Evolutionary conservation across 2,329 filamentous ascomycete genomes (phyloP).

Genomic region (Colletotrichum tamarilloi): DNA sequence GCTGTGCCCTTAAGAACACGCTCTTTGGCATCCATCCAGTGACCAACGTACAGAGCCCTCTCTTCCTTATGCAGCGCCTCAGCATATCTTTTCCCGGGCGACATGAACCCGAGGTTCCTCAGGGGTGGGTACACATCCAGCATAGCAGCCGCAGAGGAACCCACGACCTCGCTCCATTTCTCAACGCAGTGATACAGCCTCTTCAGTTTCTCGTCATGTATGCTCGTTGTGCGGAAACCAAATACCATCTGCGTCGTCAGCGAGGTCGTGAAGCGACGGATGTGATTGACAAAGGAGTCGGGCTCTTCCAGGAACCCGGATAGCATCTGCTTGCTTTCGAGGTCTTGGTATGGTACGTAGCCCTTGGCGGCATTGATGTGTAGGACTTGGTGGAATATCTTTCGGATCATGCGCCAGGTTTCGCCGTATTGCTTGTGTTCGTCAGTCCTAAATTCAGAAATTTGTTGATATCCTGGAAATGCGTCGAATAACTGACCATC

Average conservation of each 20-base stretch:
- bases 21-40: constrained; percentile 35
- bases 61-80: constrained; percentile 45
- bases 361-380: constrained; percentile 48
- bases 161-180: constrained; percentile 48
- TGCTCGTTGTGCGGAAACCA: constrained; percentile 55
- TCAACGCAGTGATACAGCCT: constrained; percentile 55
- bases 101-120: constrained; percentile 24
- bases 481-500: constrained; percentile 5
- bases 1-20: constrained; percentile 27
- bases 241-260: constrained; percentile 63
- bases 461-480: neutral
- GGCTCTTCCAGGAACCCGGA: constrained; percentile 48
- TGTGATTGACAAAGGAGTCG: constrained; percentile 53
- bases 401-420: constrained; percentile 33
- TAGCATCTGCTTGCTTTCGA: constrained; percentile 61
- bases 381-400: constrained; percentile 50
- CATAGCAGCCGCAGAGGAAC: constrained; percentile 52
- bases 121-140: constrained; percentile 60
- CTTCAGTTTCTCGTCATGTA: constrained; percentile 55
- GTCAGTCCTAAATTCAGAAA: neutral
- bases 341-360: constrained; percentile 50
- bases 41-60: constrained; percentile 30
- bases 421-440: constrained; percentile 16
- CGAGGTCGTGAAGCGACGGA: constrained; percentile 60
- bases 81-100: constrained; percentile 41